phyloP scores from a whole-genome alignment of 257 asterid species.

The Scutellaria minor region DNA sequence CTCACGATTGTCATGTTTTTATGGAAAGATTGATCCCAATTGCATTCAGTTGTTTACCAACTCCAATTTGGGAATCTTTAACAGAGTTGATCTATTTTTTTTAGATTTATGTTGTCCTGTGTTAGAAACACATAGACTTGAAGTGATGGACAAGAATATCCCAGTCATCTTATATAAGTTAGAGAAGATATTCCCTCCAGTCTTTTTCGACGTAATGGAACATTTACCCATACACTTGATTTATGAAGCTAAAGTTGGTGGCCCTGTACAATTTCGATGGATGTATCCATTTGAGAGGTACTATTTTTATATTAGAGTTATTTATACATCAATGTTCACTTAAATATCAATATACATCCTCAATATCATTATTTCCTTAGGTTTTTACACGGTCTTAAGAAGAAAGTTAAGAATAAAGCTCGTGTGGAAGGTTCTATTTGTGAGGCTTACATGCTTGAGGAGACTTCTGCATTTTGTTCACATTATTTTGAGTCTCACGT shows the following conservation, averaged over 20 bases:
- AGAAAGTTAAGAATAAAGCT: constrained; percentile 5
- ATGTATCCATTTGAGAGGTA: constrained; percentile 6
- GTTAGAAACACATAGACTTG: too few relatives aligned
- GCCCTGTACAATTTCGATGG: not conserved
- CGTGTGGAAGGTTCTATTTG: not conserved
- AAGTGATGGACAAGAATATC: too few relatives aligned
- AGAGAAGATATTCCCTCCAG: too few relatives aligned
- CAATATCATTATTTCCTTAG: not conserved
- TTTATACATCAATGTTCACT: not conserved
- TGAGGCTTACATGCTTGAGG: not conserved
- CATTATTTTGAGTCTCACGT: not conserved
- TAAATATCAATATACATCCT: too few relatives aligned
- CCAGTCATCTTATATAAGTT: too few relatives aligned
- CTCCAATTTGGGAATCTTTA: not conserved
- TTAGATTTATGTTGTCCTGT: not conserved
- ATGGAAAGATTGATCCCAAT: not conserved
- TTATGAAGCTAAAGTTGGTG: not conserved
- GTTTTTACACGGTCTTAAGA: not conserved
- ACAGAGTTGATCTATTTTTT: not conserved
- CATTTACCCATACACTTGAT: too few relatives aligned
- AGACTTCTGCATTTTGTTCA: not conserved
- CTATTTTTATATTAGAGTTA: not conserved
- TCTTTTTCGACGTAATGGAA: too few relatives aligned
- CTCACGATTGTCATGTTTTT: too few relatives aligned
- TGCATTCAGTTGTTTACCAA: too few relatives aligned